These are phyloP conservation scores for Ogataea salicorniae DNA, from an alignment of 805 yeast genomes.

Conservation along the genomic window DNA sequence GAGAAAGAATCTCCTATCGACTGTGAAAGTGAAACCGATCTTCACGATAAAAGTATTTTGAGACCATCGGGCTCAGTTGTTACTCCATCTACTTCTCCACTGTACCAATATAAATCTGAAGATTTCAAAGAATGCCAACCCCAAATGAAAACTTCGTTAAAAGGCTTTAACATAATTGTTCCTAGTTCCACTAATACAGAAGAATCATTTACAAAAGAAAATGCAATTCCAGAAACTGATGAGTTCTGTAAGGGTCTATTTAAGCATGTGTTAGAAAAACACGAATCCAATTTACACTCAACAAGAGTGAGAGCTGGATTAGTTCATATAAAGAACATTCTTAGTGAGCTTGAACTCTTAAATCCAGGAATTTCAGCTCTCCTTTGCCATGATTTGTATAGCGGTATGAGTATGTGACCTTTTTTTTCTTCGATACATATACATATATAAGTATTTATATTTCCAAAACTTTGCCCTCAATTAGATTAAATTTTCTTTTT, in stretches of 20 bases:
- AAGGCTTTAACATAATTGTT: not conserved
- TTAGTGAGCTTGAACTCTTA: not conserved
- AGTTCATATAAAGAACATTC: not conserved
- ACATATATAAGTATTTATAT: too few relatives aligned
- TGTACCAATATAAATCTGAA: not conserved
- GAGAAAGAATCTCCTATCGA: not conserved
- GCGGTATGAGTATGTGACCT: not conserved
- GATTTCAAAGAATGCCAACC: too few relatives aligned
- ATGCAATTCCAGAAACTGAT: not conserved
- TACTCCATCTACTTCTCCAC: not conserved
- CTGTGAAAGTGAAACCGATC: conserved; percentile 7
- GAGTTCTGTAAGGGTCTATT: not conserved
- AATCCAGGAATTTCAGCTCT: not conserved
- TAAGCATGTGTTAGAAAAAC: not conserved
- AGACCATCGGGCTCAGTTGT: not conserved
- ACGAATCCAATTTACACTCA: not conserved
- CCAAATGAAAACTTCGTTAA: not conserved
- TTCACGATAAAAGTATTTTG: conserved; percentile 4
- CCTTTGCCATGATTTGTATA: not conserved
- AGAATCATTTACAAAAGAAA: not conserved
- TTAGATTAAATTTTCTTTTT: too few relatives aligned
- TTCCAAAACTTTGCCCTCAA: too few relatives aligned
- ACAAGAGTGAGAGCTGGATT: not conserved
- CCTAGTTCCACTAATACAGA: not conserved
- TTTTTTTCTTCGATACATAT: too few relatives aligned